Percentiles rank a stretch among this genome's conserved stretches.
phyloP scores from a whole-genome alignment of 306 rosid genomes.

The Vigna radiata region DNA sequence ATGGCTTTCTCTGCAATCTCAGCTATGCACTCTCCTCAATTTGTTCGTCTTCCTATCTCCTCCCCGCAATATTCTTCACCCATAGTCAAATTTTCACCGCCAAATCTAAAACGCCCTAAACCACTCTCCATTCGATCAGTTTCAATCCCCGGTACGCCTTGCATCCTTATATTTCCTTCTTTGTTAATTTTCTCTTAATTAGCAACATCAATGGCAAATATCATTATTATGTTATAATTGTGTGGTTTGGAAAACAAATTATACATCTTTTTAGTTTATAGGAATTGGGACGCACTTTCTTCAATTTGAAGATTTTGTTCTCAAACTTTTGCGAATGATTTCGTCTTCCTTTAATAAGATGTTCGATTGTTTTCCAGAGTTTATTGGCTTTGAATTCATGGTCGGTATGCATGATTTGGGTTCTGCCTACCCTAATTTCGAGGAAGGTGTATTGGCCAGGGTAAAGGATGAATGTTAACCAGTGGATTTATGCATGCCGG shows the following conservation, averaged over 20 bases:
- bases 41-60: slow-evolving; percentile 56
- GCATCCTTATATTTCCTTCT: neutral
- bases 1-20: slow-evolving; percentile 79
- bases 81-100: slow-evolving; percentile 54
- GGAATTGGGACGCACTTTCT: neutral
- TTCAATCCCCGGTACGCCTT: slow-evolving; percentile 64
- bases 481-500: neutral
- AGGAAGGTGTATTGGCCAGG: slow-evolving; percentile 16
- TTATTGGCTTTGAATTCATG: neutral
- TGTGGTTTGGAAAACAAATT: neutral
- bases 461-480: neutral
- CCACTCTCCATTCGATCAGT: slow-evolving; percentile 71
- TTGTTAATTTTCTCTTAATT: neutral
- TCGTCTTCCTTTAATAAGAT: neutral
- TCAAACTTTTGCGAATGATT: neutral
- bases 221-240: neutral
- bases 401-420: neutral
- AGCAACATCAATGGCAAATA: neutral
- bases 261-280: neutral
- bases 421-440: slow-evolving; percentile 16
- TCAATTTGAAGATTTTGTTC: slow-evolving; percentile 12
- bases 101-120: slow-evolving; percentile 51
- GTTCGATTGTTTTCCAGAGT: neutral
- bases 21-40: slow-evolving; percentile 43
- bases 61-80: slow-evolving; percentile 41